Percentiles rank a stretch among this genome's conserved stretches.
Conservation (phyloP, 1,284 basidiomycete genomes). For the Schizopora paradoxa region DNA sequence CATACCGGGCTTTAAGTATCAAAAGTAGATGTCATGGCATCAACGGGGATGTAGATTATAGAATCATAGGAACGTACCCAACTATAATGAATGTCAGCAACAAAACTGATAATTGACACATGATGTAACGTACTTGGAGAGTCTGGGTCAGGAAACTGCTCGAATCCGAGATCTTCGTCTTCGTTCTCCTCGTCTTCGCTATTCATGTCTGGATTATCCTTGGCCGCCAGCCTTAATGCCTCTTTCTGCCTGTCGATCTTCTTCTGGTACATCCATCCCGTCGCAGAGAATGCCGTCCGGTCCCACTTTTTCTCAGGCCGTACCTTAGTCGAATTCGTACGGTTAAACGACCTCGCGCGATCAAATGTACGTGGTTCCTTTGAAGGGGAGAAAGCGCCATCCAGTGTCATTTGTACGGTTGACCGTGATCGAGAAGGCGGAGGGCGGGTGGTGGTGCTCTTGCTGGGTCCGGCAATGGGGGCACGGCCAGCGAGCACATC, state of each 20-base stretch:
- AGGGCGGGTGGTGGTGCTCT: slow-evolving; percentile 7
- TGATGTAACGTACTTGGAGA: slow-evolving; percentile 45
- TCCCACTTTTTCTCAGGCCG: slow-evolving; percentile 77
- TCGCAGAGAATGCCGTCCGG: slow-evolving; percentile 76
- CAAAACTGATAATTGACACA: not conserved
- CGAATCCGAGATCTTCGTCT: slow-evolving; percentile 60
- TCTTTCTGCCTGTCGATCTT: slow-evolving; percentile 36
- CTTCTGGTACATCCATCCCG: slow-evolving; percentile 55
- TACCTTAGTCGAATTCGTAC: too few species aligned
- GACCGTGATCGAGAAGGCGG: slow-evolving; percentile 32
- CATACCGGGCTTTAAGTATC: not conserved
- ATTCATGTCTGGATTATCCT: too few species aligned
- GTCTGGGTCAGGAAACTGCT: slow-evolving; percentile 77
- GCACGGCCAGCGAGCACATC: slow-evolving; percentile 36
- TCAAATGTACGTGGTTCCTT: slow-evolving; percentile 23
- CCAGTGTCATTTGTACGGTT: slow-evolving; percentile 59
- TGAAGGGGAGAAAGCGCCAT: slow-evolving; percentile 37
- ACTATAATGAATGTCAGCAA: slow-evolving; percentile 28
- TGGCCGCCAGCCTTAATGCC: slow-evolving; percentile 27
- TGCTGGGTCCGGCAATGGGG: slow-evolving; percentile 37
- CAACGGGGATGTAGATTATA: not conserved
- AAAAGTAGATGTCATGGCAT: not conserved
- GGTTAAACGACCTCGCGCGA: slow-evolving; percentile 41
- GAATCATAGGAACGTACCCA: slow-evolving; percentile 37
- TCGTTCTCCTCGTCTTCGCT: slow-evolving; percentile 44